Evolutionary conservation across 345 rosid species (phyloP), one percentile per base, ranked within the genome.

Genomic region (Noccaea bulbosa): DNA sequence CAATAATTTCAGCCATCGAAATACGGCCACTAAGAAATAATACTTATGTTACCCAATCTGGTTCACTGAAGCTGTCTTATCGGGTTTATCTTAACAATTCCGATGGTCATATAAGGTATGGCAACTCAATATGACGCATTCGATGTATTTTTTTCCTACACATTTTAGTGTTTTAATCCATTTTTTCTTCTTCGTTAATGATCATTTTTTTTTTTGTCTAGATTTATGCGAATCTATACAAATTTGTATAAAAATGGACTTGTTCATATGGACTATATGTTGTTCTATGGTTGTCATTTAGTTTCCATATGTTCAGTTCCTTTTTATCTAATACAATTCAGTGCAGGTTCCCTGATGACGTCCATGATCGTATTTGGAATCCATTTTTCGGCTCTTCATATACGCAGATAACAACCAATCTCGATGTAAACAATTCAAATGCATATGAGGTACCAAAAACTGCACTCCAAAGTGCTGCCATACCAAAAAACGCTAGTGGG

Each of bases 1-100:
- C 89, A 52, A 57, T 88, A 34, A 67, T 86, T 9, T 81, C 87
- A 8, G 57, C 79, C 1, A 52, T 84, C 9, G 88, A 88, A 8
- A n/a, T 85, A 5, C 74, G 90, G 64, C 80, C 52, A 35, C 5
- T 78, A 24, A 45, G 17, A 2, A 65, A 41, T 62, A 22, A 53
- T 12, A 59, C 45, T 10, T 73, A 74, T 39, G 8, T 1, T 30
- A 57, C 73, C 0, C 2, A 51, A 44, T 38, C 70, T 0, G 78
- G 81, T 54, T 73, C 82, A 3, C 47, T 80, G 50, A 3, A 0
- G 14, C 7, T 44, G 33, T 8, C 16, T 22, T 54, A 22, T n/a
- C 52, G 69, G 6, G 5, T 0, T 0, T 63, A 30, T 45, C 8
- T 0, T 43, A 9, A 1, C 57, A 68, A 47, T 24, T 55, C 62